A percentile compares a stretch with the other conserved stretches of the same genome.
Conservation (phyloP, 2,329 filamentous ascomycete genomes). For the Fonsecaea monophora region DNA sequence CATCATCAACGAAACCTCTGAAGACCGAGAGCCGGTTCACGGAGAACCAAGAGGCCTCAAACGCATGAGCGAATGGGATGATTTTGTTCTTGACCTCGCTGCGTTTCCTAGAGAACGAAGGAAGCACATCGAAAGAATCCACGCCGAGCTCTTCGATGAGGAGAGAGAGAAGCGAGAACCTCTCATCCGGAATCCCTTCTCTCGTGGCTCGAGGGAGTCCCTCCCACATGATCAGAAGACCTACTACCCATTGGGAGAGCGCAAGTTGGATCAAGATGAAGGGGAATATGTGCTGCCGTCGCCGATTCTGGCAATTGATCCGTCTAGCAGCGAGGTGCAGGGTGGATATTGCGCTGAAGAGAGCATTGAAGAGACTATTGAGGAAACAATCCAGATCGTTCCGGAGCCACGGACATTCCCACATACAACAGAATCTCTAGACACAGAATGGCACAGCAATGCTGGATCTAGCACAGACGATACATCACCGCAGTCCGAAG, state of each 20-base stretch:
- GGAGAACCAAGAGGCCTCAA: constrained; percentile 19
- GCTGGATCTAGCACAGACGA: background rate
- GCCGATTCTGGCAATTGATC: constrained; percentile 31
- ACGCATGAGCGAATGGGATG: constrained; percentile 37
- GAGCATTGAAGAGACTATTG: background rate
- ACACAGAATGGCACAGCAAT: background rate
- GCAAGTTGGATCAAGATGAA: constrained; percentile 38
- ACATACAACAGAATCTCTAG: background rate
- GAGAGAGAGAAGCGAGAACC: constrained; percentile 24
- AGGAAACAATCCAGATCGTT: background rate
- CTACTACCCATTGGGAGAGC: constrained; percentile 38
- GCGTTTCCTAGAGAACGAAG: constrained; percentile 39
- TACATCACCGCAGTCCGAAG: background rate
- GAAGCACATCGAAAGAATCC: constrained; percentile 38
- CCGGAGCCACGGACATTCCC: background rate
- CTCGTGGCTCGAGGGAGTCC: constrained; percentile 2
- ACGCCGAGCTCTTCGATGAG: constrained; percentile 39
- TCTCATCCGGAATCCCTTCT: constrained; percentile 12
- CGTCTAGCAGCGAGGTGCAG: constrained; percentile 19
- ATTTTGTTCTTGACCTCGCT: constrained; percentile 39
- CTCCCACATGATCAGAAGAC: constrained; percentile 28
- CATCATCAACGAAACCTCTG: constrained; percentile 22
- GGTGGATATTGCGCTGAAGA: background rate
- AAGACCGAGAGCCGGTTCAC: constrained; percentile 7
- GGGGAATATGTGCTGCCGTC: constrained; percentile 40